Conservation (phyloP, 768 basidiomycete genomes). For the Psilocybe subaeruginosa region DNA sequence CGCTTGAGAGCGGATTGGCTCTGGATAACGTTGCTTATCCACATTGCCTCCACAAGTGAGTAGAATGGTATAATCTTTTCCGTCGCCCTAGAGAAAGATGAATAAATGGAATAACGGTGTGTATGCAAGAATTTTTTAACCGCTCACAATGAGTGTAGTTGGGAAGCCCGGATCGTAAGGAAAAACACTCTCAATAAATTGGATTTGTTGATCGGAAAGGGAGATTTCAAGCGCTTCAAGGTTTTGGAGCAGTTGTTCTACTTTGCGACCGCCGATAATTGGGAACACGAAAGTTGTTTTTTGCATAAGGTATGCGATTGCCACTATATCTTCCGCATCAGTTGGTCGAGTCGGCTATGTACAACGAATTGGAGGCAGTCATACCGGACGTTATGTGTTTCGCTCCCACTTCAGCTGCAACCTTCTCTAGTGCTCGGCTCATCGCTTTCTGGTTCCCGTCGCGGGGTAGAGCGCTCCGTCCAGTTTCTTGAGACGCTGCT, state of each 20-base stretch:
- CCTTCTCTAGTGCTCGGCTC: conserved; percentile 47
- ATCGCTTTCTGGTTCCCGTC: conserved; percentile 35
- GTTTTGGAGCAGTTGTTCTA: conserved; percentile 55
- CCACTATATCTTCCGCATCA: conserved; percentile 32
- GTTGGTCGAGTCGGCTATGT: no score
- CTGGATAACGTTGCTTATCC: no score
- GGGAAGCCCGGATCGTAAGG: conserved; percentile 55
- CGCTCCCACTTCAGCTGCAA: conserved; percentile 52
- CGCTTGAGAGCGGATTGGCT: no score
- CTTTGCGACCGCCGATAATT: conserved; percentile 53
- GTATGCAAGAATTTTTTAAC: no score
- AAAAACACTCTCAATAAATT: conserved; percentile 42
- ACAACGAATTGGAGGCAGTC: not conserved
- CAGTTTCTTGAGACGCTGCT: conserved; percentile 35
- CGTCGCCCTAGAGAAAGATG: no score
- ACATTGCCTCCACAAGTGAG: no score
- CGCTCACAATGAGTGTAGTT: conserved; percentile 32
- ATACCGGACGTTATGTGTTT: conserved; percentile 49
- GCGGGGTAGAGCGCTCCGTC: conserved; percentile 25
- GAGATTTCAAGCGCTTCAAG: conserved; percentile 52
- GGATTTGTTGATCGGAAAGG: conserved; percentile 48
- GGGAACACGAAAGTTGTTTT: conserved; percentile 59
- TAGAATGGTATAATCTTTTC: no score
- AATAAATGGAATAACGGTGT: no score
- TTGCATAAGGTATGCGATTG: conserved; percentile 59